Evolutionary conservation across 805 yeast species (phyloP).

Genomic region (Scheffersomyces coipomensis): DNA sequence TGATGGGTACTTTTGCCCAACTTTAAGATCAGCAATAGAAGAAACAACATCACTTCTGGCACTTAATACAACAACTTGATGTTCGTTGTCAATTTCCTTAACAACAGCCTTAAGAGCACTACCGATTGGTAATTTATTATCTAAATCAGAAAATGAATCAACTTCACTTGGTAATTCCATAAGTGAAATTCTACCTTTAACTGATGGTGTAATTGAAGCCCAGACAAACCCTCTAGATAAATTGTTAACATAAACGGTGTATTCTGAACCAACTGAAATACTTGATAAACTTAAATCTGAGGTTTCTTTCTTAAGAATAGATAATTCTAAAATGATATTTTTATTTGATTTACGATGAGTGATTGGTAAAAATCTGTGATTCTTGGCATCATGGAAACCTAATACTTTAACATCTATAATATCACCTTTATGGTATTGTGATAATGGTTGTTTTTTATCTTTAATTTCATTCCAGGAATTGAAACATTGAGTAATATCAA

Average conservation of each 20-base stretch:
- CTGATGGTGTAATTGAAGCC: constrained; percentile 66
- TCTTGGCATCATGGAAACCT: constrained; percentile 74
- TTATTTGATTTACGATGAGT: constrained; percentile 54
- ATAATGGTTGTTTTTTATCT: constrained; percentile 57
- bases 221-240: constrained; percentile 58
- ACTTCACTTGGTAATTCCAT: constrained; percentile 62
- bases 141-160: constrained; percentile 47
- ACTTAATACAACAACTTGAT: constrained; percentile 47
- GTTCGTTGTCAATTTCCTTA: constrained; percentile 51
- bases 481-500: constrained; percentile 73
- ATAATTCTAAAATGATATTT: constrained; percentile 62
- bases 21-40: constrained; percentile 48
- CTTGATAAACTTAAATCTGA: constrained; percentile 38
- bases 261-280: constrained; percentile 48
- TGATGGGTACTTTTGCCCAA: constrained; percentile 60
- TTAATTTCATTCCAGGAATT: constrained; percentile 52
- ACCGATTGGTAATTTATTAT: constrained; percentile 68
- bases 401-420: constrained; percentile 61
- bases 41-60: constrained; percentile 46
- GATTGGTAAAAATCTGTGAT: constrained; percentile 64
- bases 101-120: constrained; percentile 62
- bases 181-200: constrained; percentile 64
- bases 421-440: constrained; percentile 57
- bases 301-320: constrained; percentile 45
- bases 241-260: constrained; percentile 66